Conservation (phyloP, 2,329 filamentous ascomycete genomes). For the Ampelomyces quisqualis region DNA sequence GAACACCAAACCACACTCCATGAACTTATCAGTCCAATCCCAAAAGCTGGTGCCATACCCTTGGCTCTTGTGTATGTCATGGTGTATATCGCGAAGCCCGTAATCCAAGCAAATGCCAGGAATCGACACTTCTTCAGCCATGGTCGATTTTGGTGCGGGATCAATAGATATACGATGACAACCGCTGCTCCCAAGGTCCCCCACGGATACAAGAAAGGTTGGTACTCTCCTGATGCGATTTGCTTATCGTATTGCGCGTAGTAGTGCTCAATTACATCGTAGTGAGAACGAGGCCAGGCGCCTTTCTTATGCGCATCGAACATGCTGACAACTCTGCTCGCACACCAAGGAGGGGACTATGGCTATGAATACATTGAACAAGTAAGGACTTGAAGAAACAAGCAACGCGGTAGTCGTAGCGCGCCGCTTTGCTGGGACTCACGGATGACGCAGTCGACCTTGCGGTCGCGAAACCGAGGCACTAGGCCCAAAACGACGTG, state of each 20-base stretch:
- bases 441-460: conserved; percentile 34
- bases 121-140: conserved; percentile 47
- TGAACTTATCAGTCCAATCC: conserved; percentile 55
- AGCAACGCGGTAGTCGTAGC: conserved; percentile 20
- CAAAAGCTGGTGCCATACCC: conserved; percentile 55
- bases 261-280: conserved; percentile 41
- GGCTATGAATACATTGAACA: neutral
- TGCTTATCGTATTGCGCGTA: conserved; percentile 44
- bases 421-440: conserved; percentile 3
- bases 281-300: conserved; percentile 36
- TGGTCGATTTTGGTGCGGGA: conserved; percentile 49
- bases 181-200: conserved; percentile 42
- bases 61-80: conserved; percentile 51
- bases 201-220: conserved; percentile 50
- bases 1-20: conserved; percentile 58
- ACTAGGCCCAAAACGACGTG: conserved; percentile 17
- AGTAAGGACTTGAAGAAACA: conserved; percentile 9
- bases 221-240: conserved; percentile 43
- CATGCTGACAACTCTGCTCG: conserved; percentile 13
- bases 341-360: neutral
- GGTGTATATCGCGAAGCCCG: conserved; percentile 48
- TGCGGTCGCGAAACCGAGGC: conserved; percentile 20
- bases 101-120: conserved; percentile 48
- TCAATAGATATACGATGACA: conserved; percentile 53
- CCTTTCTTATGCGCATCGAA: conserved; percentile 12